Evolutionary conservation across 2,329 filamentous ascomycete species (phyloP).

Genomic region (Neofusicoccum kwambonambiense): DNA sequence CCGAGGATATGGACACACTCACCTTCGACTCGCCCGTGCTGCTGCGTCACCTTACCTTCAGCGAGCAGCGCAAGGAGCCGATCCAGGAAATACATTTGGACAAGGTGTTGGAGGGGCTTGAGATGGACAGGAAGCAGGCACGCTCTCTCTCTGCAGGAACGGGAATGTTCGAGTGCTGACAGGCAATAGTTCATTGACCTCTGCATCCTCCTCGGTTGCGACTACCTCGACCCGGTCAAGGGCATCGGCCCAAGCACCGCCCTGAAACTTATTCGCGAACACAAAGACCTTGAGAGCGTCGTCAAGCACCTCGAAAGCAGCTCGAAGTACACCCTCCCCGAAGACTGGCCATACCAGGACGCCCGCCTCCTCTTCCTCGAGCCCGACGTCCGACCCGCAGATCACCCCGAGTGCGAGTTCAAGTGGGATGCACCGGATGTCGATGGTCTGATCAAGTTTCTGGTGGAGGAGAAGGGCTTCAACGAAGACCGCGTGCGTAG

Average conservation of each 20-base stretch:
- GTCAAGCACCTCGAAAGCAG: constrained; percentile 77
- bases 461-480: constrained; percentile 95
- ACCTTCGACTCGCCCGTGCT: constrained; percentile 93
- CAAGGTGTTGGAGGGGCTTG: constrained; percentile 80
- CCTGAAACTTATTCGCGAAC: constrained; percentile 88
- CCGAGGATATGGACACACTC: constrained; percentile 98
- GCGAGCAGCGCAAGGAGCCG: constrained; percentile 94
- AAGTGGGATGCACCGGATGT: constrained; percentile 96
- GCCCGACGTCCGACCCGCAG: constrained; percentile 81
- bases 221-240: constrained; percentile 95
- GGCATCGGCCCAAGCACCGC: constrained; percentile 92
- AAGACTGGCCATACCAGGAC: constrained; percentile 95
- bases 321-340: constrained; percentile 79
- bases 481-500: constrained; percentile 88
- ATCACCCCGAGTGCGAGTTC: constrained; percentile 88
- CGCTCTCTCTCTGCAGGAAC: constrained; percentile 13
- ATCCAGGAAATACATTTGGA: constrained; percentile 93
- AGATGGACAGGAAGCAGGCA: constrained; percentile 85
- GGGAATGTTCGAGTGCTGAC: background rate
- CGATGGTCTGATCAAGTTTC: constrained; percentile 82
- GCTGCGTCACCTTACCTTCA: constrained; percentile 90
- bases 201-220: constrained; percentile 94
- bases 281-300: constrained; percentile 83
- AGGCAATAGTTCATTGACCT: constrained; percentile 82
- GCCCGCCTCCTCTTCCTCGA: constrained; percentile 89